These are phyloP conservation scores for Ganoderma multipileum DNA, from an alignment of 1,284 basidiomycete species.

Conservation along the genomic window DNA sequence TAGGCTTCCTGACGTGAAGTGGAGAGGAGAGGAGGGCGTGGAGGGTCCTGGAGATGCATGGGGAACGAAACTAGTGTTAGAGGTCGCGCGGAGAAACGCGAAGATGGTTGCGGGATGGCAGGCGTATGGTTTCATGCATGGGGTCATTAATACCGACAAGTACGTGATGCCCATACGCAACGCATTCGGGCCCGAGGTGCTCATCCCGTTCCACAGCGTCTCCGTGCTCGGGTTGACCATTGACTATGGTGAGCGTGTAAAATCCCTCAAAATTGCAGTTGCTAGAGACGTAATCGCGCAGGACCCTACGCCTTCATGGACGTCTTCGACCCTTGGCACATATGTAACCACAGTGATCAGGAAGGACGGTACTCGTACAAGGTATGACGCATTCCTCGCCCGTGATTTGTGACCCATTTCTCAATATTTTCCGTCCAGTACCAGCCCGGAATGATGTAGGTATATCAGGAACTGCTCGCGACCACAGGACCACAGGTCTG, in stretches of 20 bases:
- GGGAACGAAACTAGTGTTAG: slow-evolving; percentile 77
- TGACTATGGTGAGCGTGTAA: slow-evolving; percentile 72
- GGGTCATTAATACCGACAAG: slow-evolving; percentile 98
- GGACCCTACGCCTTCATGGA: slow-evolving; percentile 97
- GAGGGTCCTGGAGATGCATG: slow-evolving; percentile 58
- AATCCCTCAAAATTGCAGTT: background rate
- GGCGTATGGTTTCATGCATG: slow-evolving; percentile 91
- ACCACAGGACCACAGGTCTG: slow-evolving; percentile 1
- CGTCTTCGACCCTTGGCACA: slow-evolving; percentile 82
- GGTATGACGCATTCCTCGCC: slow-evolving; percentile 44
- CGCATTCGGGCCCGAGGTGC: slow-evolving; percentile 9
- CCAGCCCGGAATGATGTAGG: slow-evolving; percentile 48
- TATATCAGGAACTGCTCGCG: slow-evolving; percentile 53
- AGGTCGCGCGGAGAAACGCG: slow-evolving; percentile 85
- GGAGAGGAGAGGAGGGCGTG: slow-evolving; percentile 32
- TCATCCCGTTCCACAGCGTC: slow-evolving; percentile 52
- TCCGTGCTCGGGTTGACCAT: slow-evolving; percentile 91
- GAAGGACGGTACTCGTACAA: slow-evolving; percentile 89
- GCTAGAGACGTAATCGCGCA: slow-evolving; percentile 34
- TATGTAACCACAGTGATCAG: slow-evolving; percentile 94
- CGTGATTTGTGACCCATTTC: slow-evolving; percentile 10
- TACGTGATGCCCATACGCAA: slow-evolving; percentile 41
- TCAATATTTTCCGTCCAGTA: slow-evolving; percentile 26
- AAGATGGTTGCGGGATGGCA: slow-evolving; percentile 95
- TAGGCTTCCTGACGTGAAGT: slow-evolving; percentile 48